Conservation (phyloP, 306 rosid species). For the Vicia faba region DNA sequence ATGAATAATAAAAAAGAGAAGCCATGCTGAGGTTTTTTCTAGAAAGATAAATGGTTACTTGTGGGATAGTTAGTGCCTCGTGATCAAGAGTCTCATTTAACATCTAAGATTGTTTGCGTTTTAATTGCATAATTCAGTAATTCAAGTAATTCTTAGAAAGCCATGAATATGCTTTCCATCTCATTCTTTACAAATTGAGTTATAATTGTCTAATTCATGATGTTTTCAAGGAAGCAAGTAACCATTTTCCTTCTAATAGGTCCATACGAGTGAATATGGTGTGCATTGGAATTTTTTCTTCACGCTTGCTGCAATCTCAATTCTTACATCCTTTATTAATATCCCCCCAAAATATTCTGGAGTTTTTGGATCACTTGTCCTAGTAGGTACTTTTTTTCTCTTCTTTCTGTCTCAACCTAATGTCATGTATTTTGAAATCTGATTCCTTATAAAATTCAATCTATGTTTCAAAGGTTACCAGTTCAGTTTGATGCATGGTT, state of each 20-base stretch:
- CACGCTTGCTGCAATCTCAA: conserved; percentile 83
- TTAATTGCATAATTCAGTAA: conserved; percentile 16
- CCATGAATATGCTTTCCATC: conserved; percentile 9
- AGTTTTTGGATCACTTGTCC: conserved; percentile 64
- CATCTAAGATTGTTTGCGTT: background rate
- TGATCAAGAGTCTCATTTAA: background rate
- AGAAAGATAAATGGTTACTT: conserved; percentile 11
- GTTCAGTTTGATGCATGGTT: conserved; percentile 64
- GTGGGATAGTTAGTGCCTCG: background rate
- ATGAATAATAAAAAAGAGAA: background rate
- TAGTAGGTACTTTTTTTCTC: conserved; percentile 67
- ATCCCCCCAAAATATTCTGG: conserved; percentile 71
- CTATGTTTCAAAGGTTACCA: conserved; percentile 66
- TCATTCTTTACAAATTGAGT: conserved; percentile 27
- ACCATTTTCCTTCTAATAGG: conserved; percentile 47
- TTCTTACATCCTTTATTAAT: conserved; percentile 65
- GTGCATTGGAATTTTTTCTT: conserved; percentile 98
- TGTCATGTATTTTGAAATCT: conserved; percentile 19
- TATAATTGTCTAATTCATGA: conserved; percentile 18
- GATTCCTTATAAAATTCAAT: conserved; percentile 26
- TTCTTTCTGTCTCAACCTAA: conserved; percentile 23
- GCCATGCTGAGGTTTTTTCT: background rate
- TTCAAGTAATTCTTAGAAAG: conserved; percentile 33
- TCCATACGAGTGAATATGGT: conserved; percentile 91
- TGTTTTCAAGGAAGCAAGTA: conserved; percentile 28